Evolutionary conservation across 1,139 yeast genomes (phyloP), one percentile per base, ranked within the genome.

Genomic region (Taiozyma sp.): DNA sequence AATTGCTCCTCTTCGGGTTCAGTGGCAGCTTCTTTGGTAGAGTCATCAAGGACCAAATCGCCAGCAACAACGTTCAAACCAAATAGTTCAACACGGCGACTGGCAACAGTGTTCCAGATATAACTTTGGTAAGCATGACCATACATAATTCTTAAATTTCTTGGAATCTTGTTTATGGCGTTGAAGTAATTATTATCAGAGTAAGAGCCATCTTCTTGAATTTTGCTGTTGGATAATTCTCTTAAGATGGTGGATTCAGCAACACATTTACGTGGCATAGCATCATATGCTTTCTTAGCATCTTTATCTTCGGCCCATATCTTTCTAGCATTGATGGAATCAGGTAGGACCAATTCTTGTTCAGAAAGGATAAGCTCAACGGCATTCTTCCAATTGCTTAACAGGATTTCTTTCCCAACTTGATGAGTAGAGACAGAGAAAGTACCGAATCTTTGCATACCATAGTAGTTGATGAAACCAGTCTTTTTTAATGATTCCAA

Each of bases 361-460:
- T 92, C 96, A 5, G 93, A 79, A 51, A 95, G 73, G 53, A 93
- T 79, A 53, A 91, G 71, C 48, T 88, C 87, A 4, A 78, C 93
- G 2, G 95, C 97, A 13, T 75, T 78, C 62, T 85, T 80, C 92
- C 96, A 93, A 51, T 92, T 83, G 43, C 81, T 83, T 49, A 80
- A 76, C 48, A 93, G 72, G 34, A 93, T 73, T 54, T 78, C 79
- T 54, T 81, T 80, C 48, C 99, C 99, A 49, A 91, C 76, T 36
- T 78, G 80, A 68, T 93, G 97, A 0, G 99, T 92, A 1, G 98
- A 89, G 30, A 90, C 76, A 9, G 97, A 87, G 64, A 91, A 93
- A 0, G 99, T 91, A 34, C 99, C 99, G 67, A 93, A 93, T 65
- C 99, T 75, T 73, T 93, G 99, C 95, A 93, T 86, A 23, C 99